Conservation (phyloP, 2,329 filamentous ascomycete species). For the Blastomyces silverae region DNA sequence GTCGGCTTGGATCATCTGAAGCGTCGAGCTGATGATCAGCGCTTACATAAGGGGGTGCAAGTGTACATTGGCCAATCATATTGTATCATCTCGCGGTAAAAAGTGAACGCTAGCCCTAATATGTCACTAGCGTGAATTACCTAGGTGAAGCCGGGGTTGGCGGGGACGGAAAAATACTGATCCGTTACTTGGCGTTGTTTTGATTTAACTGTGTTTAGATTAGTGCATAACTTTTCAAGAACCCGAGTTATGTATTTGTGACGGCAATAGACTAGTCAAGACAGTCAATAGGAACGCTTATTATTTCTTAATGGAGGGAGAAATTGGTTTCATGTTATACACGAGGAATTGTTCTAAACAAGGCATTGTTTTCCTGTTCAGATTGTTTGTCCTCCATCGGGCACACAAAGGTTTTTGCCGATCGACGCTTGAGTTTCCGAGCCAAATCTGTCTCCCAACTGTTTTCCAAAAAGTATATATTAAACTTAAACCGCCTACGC, state of each 20-base stretch:
- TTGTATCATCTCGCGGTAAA: too few species aligned
- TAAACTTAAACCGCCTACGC: not conserved
- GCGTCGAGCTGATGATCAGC: not conserved
- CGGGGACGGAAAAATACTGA: not conserved
- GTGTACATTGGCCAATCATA: not conserved
- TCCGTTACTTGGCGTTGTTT: not conserved
- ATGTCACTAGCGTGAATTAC: not conserved
- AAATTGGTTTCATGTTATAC: not conserved
- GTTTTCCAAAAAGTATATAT: not conserved
- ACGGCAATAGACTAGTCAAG: too few species aligned
- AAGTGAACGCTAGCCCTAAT: not conserved
- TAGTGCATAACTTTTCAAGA: not conserved
- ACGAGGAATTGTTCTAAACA: not conserved
- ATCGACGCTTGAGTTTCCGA: not conserved
- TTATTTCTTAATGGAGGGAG: not conserved
- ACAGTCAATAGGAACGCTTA: not conserved
- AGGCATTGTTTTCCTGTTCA: not conserved
- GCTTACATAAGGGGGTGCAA: not conserved
- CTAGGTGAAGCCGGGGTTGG: not conserved
- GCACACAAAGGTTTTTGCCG: not conserved
- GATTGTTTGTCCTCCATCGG: not conserved
- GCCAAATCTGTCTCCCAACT: not conserved
- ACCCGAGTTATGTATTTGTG: too few species aligned
- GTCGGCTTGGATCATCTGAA: conserved; percentile 1
- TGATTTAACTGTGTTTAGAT: not conserved